phyloP scores from a whole-genome alignment of 352 stramenopile species.

The Blastocystis sp. region DNA sequence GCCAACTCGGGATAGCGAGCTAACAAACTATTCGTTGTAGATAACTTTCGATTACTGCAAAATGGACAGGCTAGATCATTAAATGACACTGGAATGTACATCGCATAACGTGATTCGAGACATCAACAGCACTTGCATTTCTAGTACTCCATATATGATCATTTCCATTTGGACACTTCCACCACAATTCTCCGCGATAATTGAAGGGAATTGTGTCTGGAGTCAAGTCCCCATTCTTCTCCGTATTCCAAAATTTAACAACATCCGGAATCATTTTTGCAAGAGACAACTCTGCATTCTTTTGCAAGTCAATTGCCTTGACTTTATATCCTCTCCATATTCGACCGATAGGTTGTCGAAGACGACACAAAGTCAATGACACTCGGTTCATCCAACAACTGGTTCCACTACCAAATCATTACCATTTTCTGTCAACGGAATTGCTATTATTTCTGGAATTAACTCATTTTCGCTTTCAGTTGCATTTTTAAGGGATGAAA shows the following conservation, averaged over 20 bases:
- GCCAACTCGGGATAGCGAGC: conserved; percentile 1
- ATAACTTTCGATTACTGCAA: conserved; percentile 33
- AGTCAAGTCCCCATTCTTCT: neutral
- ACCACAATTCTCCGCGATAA: conserved; percentile 47
- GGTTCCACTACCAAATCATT: too few species aligned
- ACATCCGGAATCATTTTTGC: neutral
- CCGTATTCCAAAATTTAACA: neutral
- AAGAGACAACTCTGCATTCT: conserved; percentile 30
- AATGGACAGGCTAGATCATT: conserved; percentile 31
- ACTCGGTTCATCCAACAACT: too few species aligned
- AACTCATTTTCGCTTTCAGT: neutral
- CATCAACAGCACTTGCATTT: neutral
- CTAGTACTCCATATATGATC: conserved; percentile 51
- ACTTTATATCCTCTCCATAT: conserved; percentile 4
- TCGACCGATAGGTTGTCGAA: neutral
- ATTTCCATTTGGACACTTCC: conserved; percentile 56
- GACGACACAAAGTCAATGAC: too few species aligned
- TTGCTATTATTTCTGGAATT: too few species aligned
- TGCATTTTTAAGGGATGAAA: neutral
- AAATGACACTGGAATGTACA: neutral
- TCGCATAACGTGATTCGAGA: neutral
- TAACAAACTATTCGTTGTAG: conserved; percentile 18
- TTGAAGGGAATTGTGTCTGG: conserved; percentile 24
- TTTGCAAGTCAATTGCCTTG: neutral
- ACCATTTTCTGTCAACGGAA: too few species aligned